Evolutionary conservation across 2,329 filamentous ascomycete species (phyloP), one percentile per base, ranked within the genome.

Genomic region (Trichoderma sp.): DNA sequence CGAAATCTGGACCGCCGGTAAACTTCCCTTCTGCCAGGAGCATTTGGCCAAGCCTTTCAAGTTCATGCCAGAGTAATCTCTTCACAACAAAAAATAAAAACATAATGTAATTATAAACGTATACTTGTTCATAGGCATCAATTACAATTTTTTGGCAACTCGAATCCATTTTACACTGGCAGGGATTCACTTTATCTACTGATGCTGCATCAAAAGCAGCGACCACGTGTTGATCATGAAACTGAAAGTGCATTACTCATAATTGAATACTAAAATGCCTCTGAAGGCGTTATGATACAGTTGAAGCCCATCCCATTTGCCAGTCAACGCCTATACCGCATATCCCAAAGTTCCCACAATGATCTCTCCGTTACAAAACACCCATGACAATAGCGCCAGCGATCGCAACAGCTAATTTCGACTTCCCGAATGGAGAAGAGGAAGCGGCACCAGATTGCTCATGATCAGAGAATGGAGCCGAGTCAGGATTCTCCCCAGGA

Each of bases 1-100:
- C 73, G 89, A 91, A 81, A 91, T 91, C 81, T 91, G 89, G 89
- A 89, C 88, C 61, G 85, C 83, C 72, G 79, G 86, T 81, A 91
- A 91, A 85, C 84, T 91, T 72, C 89, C 89, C 19, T 91, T 91
- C 82, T 89, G 89, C 82, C 83, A 87, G 82, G 89, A 91, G 83
- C 80, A 86, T 73, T 82, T 91, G 71, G 87, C 82, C 61, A 86
- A 90, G 78, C 83, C 88, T 3, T 91, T 91, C 77, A 78, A 85
- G 75, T 81, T 89, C 78, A 90, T 91, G 88, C 88, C 88, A 14
- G 77, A 87, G 77, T 88, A 85, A 78, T 58, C 19, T 8, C 3
- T 8, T 49, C n/a, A 5, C 14, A 21, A 21, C 6, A 4, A 33
- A 24, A 27, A 29, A 24, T 27, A 37, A 69, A 31, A 47, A 68